Conservation (phyloP, 176 grass and related monocot species). For the Bolboschoenus planiculmis region DNA sequence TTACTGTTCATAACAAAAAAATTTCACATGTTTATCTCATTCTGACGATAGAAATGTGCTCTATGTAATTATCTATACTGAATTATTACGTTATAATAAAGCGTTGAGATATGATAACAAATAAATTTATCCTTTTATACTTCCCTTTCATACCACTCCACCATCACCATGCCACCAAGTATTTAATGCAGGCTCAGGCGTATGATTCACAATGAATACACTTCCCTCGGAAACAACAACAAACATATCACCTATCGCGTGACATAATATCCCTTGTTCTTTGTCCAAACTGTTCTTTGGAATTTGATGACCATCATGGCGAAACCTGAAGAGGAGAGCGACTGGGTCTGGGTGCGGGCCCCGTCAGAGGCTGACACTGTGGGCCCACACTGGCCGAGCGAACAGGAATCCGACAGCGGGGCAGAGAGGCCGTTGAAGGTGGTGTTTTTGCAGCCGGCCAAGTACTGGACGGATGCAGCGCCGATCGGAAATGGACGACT, state of each 20-base stretch:
- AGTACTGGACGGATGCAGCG: constrained; percentile 65
- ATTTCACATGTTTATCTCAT: too few species aligned
- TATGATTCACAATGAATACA: not conserved
- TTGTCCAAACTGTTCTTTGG: not conserved
- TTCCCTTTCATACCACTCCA: not conserved
- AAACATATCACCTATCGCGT: not conserved
- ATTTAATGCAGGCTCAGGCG: not conserved
- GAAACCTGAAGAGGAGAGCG: constrained; percentile 27
- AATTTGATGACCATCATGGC: not conserved
- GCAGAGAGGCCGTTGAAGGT: constrained; percentile 52
- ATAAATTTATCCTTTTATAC: too few species aligned
- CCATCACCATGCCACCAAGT: not conserved
- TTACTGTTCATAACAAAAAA: too few species aligned
- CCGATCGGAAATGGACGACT: constrained; percentile 81
- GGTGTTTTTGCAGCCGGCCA: constrained; percentile 49
- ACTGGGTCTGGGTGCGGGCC: constrained; percentile 54
- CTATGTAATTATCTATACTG: too few species aligned
- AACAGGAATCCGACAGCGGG: not conserved
- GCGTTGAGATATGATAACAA: not conserved
- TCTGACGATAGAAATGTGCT: too few species aligned
- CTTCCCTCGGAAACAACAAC: not conserved
- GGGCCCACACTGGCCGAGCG: constrained; percentile 19
- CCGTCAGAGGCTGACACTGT: constrained; percentile 40
- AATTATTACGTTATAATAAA: too few species aligned
- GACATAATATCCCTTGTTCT: not conserved